Base-by-base conservation (phyloP, 805 yeast genomes). In the Torulaspora delbrueckii region DNA sequence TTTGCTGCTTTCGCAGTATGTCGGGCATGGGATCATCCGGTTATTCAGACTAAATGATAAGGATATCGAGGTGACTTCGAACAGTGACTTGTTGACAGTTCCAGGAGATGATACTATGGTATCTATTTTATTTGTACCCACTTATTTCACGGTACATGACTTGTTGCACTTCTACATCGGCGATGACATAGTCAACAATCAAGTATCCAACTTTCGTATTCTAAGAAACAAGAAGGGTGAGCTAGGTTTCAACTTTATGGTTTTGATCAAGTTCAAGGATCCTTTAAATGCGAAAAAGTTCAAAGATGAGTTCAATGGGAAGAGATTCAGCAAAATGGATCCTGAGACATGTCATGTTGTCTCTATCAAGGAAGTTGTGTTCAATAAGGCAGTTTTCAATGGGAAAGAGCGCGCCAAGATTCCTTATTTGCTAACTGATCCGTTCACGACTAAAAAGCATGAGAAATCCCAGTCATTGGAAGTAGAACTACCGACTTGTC, bases 401-500 rank as follows among this genome's bases (percentile, higher is more conserved):
- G 48, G 34, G 18, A 42, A 48, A 13, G 42, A 43, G 23, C 54
- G 58, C 14, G 64, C 65, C 13, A 69, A 73, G 1, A 74, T 85
- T 25, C 95, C 93, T 2, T 86, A 83, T 58, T 62, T 85, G 25
- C 62, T 84, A 46, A 77, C 75, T 32, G 95, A 86, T 57, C 91
- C 95, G 1, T 86, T 85, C 56, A 84, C 90, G 16, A 43, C 54
- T 3, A 8, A 41, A 24, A 13, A 50, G 37, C 36, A 53, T 58
- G 7, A 45, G 49, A 3, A 54, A 63, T 27, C 57, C 65, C 35
- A 56, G 57, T 9, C 55, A 28, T 53, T 23, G 37, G 43, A 43
- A 13, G 65, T 74, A 6, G 96, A 89, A 61, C 70, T 89, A 25
- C 96, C 97, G 0, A 85, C 93, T 0, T 89, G 97, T 59, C 96